A percentile compares a stretch with the other conserved stretches of the same genome.
Conservation (phyloP, 352 stramenopile species). For the Pythium apleroticum region DNA sequence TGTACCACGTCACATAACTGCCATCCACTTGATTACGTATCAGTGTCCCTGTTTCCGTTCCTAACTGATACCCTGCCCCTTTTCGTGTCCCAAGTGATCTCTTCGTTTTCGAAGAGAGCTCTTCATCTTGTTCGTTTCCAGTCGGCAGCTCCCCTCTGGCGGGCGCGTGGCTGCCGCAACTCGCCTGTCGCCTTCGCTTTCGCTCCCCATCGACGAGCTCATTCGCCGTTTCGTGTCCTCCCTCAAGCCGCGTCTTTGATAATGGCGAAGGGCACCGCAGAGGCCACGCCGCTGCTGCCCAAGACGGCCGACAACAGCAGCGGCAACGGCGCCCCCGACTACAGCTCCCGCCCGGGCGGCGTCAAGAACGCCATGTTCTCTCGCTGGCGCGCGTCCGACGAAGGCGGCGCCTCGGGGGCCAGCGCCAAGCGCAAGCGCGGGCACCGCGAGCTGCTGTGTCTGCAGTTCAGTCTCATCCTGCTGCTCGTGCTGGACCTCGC, state of each 20-base stretch:
- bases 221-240: background rate
- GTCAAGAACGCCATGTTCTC: conserved; percentile 46
- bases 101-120: conserved; percentile 7
- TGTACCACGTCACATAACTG: background rate
- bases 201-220: background rate
- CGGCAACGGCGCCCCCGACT: background rate
- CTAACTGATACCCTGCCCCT: background rate
- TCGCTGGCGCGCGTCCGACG: conserved; percentile 50
- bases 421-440: conserved; percentile 16
- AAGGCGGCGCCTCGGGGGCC: conserved; percentile 8
- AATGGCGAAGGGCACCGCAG: conserved; percentile 15
- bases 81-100: conserved; percentile 3
- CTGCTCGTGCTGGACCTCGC: conserved; percentile 52
- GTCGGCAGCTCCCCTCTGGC: background rate
- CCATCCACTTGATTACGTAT: background rate
- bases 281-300: conserved; percentile 44
- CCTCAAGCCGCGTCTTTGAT: background rate
- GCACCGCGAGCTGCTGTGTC: conserved; percentile 54
- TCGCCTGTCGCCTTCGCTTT: too few species aligned
- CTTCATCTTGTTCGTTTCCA: conserved; percentile 7
- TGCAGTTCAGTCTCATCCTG: conserved; percentile 69
- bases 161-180: background rate
- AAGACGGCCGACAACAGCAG: conserved; percentile 17
- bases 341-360: background rate
- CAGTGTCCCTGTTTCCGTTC: background rate